Evolutionary conservation across 2,329 filamentous ascomycete species (phyloP), one percentile per base, ranked within the genome.

Genomic region (Pseudogymnoascus sp.): DNA sequence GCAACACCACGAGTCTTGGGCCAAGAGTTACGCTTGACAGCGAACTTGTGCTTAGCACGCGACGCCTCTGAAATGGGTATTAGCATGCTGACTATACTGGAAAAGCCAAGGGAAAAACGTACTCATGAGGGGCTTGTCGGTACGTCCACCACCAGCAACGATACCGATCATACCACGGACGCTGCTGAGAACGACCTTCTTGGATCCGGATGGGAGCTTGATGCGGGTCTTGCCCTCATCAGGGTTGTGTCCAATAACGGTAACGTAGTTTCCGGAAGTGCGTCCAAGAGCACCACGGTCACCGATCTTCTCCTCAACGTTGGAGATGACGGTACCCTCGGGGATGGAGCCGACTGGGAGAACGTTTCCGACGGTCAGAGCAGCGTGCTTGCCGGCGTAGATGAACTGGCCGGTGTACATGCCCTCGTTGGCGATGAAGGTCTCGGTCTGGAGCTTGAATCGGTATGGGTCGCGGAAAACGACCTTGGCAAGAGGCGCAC

Each of bases 1-100:
- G 95, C 95, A 89, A 99, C 95, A 97, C 95, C 95, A 95, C 95
- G 93, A 87, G 95, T 99, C 91, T 96, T 97, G 83, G 95, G 95
- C 95, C 95, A 99, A 78, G 88, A 93, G 91, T 99, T 97, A 79
- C 95, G 92, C 92, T 99, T 99, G 84, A 97, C 96, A 74, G 93
- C 92, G 84, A 96, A 99, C 90, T 99, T 99, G 80, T 97, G 93
- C 91, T 97, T 99, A 77, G 95, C 95, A 79, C 95, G 91, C 77
- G 93, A 97, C 76, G 95, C 95, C 93, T 99, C 88, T 90, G 84
- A 81, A 73, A 49, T 28, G 63, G 37, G 43, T 28, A 71, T 84
- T 73, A 85, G 82, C 69, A 74, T 63, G 34, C 49, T 43, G 25
- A 25, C 40, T 43, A 18, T 14, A 62, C 8, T 36, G 31, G 34